Base-by-base conservation (phyloP, 768 basidiomycete species). In the Trametes villosa region DNA sequence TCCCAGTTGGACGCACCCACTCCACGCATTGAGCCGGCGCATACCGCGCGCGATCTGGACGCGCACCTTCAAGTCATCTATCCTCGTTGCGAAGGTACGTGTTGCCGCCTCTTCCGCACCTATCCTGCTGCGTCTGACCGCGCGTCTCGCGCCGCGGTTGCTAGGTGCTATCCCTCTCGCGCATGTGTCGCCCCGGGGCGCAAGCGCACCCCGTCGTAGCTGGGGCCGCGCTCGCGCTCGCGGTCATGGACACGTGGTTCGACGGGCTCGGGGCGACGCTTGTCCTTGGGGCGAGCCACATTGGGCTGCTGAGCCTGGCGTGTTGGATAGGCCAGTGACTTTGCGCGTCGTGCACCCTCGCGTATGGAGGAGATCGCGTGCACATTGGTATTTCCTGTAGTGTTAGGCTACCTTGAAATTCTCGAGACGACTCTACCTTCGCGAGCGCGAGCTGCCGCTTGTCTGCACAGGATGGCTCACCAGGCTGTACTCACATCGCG, bases 171-270 rank as follows among this genome's bases (percentile, higher is more conserved):
- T 54, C 61, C 27, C 27, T 71, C 13, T 56, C 73, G 3, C 65
- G 66, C 3, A 42, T 74, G 33, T 78, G n/a, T n/a, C n/a, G 74
- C 60, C 57, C 64, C 41, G 57, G 53, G 12, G 47, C 60, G 0
- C 67, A 55, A 13, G 51, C 68, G 8, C 71, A 71, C 36, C 66
- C 70, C 2, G 53, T 70, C 27, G 51, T 74, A 4, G 46, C 74
- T 53, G 70, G 58, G 0, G 53, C 67, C 15, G 68, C 79, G 38
- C 69, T 75, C 9, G 62, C 67, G 1, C 73, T 79, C 1, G 81
- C 81, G 2, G 65, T 83, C 27, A 57, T 72, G 22, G 84, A 85
- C 71, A 81, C 79, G 13, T 72, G 79, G 70, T 78, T 77, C 26
- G 81, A 82, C 46, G 70, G 68, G 22, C 60, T 81, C 11, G 56